Base-by-base conservation (phyloP, 2,329 filamentous ascomycete genomes). In the Colletotrichum euphorbiae region DNA sequence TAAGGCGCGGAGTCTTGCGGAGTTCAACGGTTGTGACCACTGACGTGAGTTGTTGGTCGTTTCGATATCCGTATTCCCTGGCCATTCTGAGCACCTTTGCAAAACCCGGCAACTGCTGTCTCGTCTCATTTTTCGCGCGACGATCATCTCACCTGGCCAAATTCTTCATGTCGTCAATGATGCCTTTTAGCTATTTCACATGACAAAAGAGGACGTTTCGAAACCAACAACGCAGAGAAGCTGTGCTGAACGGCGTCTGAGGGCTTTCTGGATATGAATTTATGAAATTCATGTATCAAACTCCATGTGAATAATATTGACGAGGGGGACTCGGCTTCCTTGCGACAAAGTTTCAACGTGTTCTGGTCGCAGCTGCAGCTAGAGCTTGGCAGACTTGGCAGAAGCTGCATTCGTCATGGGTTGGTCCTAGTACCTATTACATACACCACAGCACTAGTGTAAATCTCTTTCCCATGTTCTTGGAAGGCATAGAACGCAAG, bases 1-100 rank as follows among this genome's bases (percentile, higher is more conserved):
- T 17, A 33, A n/a, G 9, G 12, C 48, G 66, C 66, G 54, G 66
- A 60, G 66, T 66, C 66, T 66, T 60, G 66, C 66, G 66, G 66
- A 66, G 66, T 65, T 59, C 38, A 60, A 55, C 66, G 11, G 54
- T n/a, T 19, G 33, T 69, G 61, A n/a, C n/a, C n/a, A n/a, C n/a
- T n/a, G n/a, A 59, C 66, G 54, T 69, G 65, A 65, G 40, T 13
- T 56, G 40, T n/a, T 57, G 13, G 21, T 45, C 40, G 60, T 58
- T 67, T 67, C 52, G 59, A 68, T 54, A 45, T n/a, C n/a, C n/a
- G n/a, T n/a, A n/a, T 54, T 31, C 54, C 52, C 51, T 46, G 24
- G 21, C 52, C 42, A 48, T 65, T 45, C 65, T 38, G 31, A 54
- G 24, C 21, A 17, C 13, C 28, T 13, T 31, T 11, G 43, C 31